Conservation (phyloP, 2,329 filamentous ascomycete genomes). For the Epichloe typhina region DNA sequence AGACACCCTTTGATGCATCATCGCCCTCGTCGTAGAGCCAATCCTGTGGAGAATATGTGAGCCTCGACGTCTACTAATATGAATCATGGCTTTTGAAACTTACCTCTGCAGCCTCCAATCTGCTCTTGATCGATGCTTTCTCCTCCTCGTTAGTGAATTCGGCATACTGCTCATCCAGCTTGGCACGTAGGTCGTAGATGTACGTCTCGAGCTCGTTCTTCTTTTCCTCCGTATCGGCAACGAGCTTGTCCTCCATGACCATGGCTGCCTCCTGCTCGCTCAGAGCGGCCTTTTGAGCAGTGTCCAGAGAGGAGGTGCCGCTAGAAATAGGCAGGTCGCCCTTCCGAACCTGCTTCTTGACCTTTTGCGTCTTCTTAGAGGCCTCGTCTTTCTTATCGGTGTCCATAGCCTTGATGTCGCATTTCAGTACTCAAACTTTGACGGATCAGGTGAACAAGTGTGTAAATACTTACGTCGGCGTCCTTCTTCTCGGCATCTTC, state of each 20-base stretch:
- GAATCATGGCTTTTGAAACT: conserved; percentile 19
- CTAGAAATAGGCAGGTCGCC: conserved; percentile 81
- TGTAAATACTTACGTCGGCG: conserved; percentile 51
- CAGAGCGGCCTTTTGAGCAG: conserved; percentile 49
- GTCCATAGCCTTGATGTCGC: conserved; percentile 57
- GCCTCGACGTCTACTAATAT: background rate
- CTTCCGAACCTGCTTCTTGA: conserved; percentile 99
- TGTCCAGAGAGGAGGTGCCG: conserved; percentile 69
- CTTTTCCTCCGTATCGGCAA: conserved; percentile 96
- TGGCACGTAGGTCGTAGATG: conserved; percentile 93
- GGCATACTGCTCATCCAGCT: conserved; percentile 83
- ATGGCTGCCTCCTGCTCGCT: conserved; percentile 77
- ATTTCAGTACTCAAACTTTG: background rate
- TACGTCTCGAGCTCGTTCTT: conserved; percentile 99
- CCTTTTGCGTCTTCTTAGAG: conserved; percentile 85
- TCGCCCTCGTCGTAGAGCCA: conserved; percentile 98
- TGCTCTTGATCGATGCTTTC: conserved; percentile 73
- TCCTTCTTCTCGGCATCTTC: conserved; percentile 58
- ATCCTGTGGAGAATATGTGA: conserved; percentile 46
- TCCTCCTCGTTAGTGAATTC: conserved; percentile 85
- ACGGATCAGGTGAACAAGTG: background rate
- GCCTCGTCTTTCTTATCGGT: conserved; percentile 58
- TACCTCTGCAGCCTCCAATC: conserved; percentile 80
- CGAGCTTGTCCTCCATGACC: conserved; percentile 97
- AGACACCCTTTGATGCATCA: conserved; percentile 85